Conservation (phyloP, 805 yeast genomes). For the Kluyveromyces dobzhanskii region DNA sequence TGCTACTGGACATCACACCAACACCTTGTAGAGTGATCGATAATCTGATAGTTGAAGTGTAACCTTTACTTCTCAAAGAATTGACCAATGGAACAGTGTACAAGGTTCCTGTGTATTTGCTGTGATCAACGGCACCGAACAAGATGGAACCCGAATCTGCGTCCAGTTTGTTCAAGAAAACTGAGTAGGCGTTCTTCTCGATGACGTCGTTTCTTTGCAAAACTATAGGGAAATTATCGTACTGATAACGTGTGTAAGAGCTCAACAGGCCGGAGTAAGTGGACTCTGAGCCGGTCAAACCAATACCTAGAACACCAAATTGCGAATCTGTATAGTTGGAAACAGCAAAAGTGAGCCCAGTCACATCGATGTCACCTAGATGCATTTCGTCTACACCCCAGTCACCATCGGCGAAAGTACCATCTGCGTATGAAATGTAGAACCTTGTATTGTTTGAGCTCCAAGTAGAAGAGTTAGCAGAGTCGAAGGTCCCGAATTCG, state of each 20-base stretch:
- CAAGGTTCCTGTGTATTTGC: conserved; percentile 48
- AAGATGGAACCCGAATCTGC: conserved; percentile 45
- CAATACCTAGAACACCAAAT: conserved; percentile 67
- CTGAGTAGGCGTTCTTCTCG: conserved; percentile 48
- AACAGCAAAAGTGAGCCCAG: conserved; percentile 60
- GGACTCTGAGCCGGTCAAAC: conserved; percentile 59
- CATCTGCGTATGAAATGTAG: conserved; percentile 45
- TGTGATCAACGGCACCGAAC: conserved; percentile 66
- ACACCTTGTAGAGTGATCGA: conserved; percentile 25
- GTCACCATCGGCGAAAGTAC: conserved; percentile 35
- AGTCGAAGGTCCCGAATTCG: conserved; percentile 30
- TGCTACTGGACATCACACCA: conserved; percentile 24
- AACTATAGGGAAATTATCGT: conserved; percentile 59
- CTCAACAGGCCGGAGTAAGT: conserved; percentile 36
- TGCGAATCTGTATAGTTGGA: conserved; percentile 57
- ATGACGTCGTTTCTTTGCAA: conserved; percentile 53
- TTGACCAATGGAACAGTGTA: conserved; percentile 46
- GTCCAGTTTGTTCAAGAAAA: conserved; percentile 42
- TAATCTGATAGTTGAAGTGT: conserved; percentile 13
- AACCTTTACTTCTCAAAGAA: conserved; percentile 12
- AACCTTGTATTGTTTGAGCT: conserved; percentile 30
- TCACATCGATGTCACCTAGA: conserved; percentile 43
- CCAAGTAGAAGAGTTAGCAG: conserved; percentile 17
- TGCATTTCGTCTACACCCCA: conserved; percentile 48
- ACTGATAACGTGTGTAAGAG: conserved; percentile 29